Evolutionary conservation across 306 rosid genomes (phyloP), one percentile per base, ranked within the genome.

Genomic region (Sindora glabra): DNA sequence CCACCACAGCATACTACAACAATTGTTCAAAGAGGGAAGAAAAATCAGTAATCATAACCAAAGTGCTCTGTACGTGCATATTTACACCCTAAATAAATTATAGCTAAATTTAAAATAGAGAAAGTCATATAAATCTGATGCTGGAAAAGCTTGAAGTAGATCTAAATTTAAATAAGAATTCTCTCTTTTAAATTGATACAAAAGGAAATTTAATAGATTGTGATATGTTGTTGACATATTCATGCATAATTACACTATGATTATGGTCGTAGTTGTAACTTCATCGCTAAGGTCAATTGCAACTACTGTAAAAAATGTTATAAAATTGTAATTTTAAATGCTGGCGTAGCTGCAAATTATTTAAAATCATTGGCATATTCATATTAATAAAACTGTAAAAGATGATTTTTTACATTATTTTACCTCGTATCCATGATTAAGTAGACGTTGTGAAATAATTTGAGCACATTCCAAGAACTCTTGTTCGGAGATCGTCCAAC

Each of bases 1-100:
- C 99, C 81, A 86, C 95, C 68, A 94, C 90, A 66, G 78, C 99
- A 77, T 65, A 94, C 99, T 94, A 62, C 81, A 78, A 21, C 48
- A 66, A 52, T 69, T 26, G 59, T 74, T 14, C 72, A 15, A 42
- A 44, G 41, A 11, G 51, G n/a, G 23, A 37, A 60, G 25, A 65
- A 61, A 68, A 2, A 2, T 1, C 8, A 29, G 8, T 0, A 29
- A 4, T 4, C 3, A 29, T 4, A 29, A 9, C 8, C 8, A 9
- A 29, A 26, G 30, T 2, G 6, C 30, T 26, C 3, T 26, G 3
- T 27, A 6, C 37, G 64, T 16, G 11, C 50, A 29, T 19, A 62
- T 52, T 62, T 44, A 41, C 12, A 41, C 59, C n/a, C n/a, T n/a
- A n/a, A n/a, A n/a, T n/a, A n/a, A n/a, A n/a, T n/a, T n/a, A n/a